A percentile compares a stretch with the other conserved stretches of the same genome.
These are phyloP conservation scores for Claviceps purpurea DNA, from an alignment of 2,329 filamentous ascomycete species.

Conservation along the genomic window DNA sequence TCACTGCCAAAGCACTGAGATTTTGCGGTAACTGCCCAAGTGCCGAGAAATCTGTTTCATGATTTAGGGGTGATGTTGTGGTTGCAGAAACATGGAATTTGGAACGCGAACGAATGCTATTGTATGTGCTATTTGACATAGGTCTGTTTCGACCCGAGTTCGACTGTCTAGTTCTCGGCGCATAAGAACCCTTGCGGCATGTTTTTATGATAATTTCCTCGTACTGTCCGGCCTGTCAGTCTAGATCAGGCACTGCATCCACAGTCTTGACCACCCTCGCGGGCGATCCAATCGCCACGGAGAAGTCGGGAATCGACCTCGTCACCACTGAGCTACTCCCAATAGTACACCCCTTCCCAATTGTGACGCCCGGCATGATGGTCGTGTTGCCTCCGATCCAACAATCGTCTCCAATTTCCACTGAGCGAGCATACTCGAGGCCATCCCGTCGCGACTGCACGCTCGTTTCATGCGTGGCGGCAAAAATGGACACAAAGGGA, in stretches of 20 bases:
- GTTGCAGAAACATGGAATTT: too few species aligned
- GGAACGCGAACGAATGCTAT: too few species aligned
- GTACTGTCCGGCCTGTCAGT: background rate
- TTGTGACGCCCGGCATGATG: slow-evolving; percentile 38
- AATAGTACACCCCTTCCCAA: slow-evolving; percentile 37
- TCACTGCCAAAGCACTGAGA: too few species aligned
- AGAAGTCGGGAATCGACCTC: slow-evolving; percentile 32
- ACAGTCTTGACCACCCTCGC: slow-evolving; percentile 36
- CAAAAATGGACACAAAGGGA: slow-evolving; percentile 57
- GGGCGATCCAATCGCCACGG: slow-evolving; percentile 33
- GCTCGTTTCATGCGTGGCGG: slow-evolving; percentile 59
- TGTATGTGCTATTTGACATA: too few species aligned
- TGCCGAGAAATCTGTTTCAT: too few species aligned
- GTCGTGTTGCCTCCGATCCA: slow-evolving; percentile 39
- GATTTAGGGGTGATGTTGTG: too few species aligned
- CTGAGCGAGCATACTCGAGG: slow-evolving; percentile 32
- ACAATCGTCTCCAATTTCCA: slow-evolving; percentile 39
- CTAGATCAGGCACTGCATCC: slow-evolving; percentile 20
- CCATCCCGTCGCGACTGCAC: slow-evolving; percentile 32
- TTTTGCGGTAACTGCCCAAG: too few species aligned
- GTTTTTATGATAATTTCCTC: background rate
- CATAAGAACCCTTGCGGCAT: too few species aligned
- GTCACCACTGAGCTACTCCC: slow-evolving; percentile 38
- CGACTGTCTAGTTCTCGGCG: too few species aligned
- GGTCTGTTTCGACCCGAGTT: too few species aligned